Evolutionary conservation across 2,329 filamentous ascomycete species (phyloP), one percentile per base, ranked within the genome.

Genomic region (Fusarium fracticaudum): DNA sequence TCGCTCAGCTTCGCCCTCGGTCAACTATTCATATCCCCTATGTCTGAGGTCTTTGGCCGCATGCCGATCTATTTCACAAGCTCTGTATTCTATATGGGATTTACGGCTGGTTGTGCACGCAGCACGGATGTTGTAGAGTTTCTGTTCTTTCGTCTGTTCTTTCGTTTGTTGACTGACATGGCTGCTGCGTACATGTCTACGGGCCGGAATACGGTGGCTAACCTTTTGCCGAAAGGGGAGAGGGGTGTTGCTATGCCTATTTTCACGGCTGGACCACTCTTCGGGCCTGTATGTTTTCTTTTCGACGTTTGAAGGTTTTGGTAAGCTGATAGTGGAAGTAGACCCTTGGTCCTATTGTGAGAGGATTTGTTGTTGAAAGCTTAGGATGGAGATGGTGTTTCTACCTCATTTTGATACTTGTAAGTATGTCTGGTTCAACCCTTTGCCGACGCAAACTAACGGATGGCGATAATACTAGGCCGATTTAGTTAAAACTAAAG

Each of bases 291-390:
- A 57, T 15, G 22, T 8, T 33, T 24, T 6, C 4, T 7, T 22
- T 18, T 26, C 1, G 5, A 2, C 11, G 17, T 24, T 24, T 14
- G 6, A 6, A 4, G 5, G 3, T 12, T 18, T 9, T 1, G 1
- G 3, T 20, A 9, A 24, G 17, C 13, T 45, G 8, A 58, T 3
- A 2, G 6, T 22, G 2, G 12, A 2, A 4, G 0, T 12, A 57
- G 54, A n/a, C 33, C 6, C 38, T 33, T 9, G 38, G 54, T 5
- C n/a, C 54, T 0, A 58, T 58, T 0, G 22, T 58, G 4, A 29
- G 54, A 35, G 54, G 54, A 22, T 33, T 45, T 6, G 38, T 45
- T 5, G 38, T 45, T 17, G n/a, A 58, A 9, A 8, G 26, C 6
- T 22, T 57, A 4, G 54, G 38, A 26, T 45, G 54, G 54, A 58